phyloP scores from a whole-genome alignment of 2,329 filamentous ascomycete genomes.

The Fusarium caatingaense region DNA sequence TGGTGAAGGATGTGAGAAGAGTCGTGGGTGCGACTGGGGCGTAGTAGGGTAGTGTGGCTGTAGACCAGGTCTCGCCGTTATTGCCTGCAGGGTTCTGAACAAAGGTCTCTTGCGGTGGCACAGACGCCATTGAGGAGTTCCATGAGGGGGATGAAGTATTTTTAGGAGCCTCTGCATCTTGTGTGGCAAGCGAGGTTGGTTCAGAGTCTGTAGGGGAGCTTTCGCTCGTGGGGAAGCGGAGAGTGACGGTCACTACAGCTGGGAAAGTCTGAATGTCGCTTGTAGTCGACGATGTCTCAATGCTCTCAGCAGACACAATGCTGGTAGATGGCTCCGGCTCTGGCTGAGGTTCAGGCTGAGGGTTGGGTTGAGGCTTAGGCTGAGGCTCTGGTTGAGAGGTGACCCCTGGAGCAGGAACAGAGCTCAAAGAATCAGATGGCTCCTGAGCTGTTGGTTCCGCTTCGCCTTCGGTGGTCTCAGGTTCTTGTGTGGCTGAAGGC shows the following conservation, averaged over 20 bases:
- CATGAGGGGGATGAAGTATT: slow-evolving; percentile 11
- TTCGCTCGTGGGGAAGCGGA: not conserved
- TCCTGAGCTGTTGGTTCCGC: slow-evolving; percentile 7
- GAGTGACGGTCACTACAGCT: slow-evolving; percentile 14
- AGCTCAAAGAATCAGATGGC: slow-evolving; percentile 10
- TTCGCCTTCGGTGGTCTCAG: not conserved
- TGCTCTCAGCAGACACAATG: not conserved
- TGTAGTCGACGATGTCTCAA: not conserved
- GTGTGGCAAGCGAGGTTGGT: slow-evolving; percentile 21
- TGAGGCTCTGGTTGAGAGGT: slow-evolving; percentile 14
- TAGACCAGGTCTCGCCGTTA: slow-evolving; percentile 19
- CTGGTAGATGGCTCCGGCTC: slow-evolving; percentile 19
- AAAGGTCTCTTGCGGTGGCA: slow-evolving; percentile 18
- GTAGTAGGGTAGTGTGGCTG: slow-evolving; percentile 4
- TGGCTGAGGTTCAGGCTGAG: slow-evolving; percentile 17
- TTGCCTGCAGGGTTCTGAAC: slow-evolving; percentile 1
- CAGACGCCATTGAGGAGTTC: slow-evolving; percentile 3
- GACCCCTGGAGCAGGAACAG: slow-evolving; percentile 12
- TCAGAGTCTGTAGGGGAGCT: not conserved
- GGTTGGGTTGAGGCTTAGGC: slow-evolving; percentile 17
- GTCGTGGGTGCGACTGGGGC: slow-evolving; percentile 27
- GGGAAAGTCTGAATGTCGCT: not conserved
- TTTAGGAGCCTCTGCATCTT: slow-evolving; percentile 1
- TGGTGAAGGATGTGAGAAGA: slow-evolving; percentile 15
- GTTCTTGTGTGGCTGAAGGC: not conserved